Evolutionary conservation across 805 yeast genomes (phyloP).

Genomic region (Candida michaelii): DNA sequence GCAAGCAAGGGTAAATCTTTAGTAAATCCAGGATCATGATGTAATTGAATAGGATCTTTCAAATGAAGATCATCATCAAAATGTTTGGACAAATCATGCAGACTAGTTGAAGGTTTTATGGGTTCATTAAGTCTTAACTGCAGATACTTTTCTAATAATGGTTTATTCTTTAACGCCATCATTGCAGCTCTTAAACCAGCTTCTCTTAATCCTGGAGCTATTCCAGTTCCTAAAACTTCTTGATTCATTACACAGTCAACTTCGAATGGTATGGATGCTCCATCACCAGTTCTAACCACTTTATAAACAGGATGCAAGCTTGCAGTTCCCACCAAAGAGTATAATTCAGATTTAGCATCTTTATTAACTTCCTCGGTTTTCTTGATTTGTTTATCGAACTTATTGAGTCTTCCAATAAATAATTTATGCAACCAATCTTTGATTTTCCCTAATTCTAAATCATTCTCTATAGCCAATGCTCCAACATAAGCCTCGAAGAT

Average conservation of each 20-base stretch:
- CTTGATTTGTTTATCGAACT: constrained; percentile 32
- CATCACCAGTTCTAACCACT: constrained; percentile 46
- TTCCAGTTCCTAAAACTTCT: constrained; percentile 70
- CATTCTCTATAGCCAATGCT: constrained; percentile 65
- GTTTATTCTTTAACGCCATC: constrained; percentile 63
- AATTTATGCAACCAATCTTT: constrained; percentile 57
- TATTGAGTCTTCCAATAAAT: constrained; percentile 44
- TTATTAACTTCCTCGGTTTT: constrained; percentile 45
- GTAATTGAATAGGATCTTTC: background rate
- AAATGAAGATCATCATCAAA: background rate
- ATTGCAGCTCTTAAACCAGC: constrained; percentile 89
- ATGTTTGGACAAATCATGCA: background rate
- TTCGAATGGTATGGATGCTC: constrained; percentile 48
- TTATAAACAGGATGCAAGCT: constrained; percentile 60
- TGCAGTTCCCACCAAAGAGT: constrained; percentile 78
- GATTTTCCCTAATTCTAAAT: constrained; percentile 46
- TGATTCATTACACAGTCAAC: constrained; percentile 68
- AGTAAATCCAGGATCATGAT: background rate
- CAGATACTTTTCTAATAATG: constrained; percentile 62
- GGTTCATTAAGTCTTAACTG: constrained; percentile 41
- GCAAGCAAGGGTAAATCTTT: constrained; percentile 28
- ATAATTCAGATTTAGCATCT: constrained; percentile 76
- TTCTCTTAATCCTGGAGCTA: constrained; percentile 64
- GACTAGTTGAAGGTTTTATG: background rate
- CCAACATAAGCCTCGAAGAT: constrained; percentile 93